Conservation (phyloP, 2,329 filamentous ascomycete genomes). For the Colletotrichum godetiae region DNA sequence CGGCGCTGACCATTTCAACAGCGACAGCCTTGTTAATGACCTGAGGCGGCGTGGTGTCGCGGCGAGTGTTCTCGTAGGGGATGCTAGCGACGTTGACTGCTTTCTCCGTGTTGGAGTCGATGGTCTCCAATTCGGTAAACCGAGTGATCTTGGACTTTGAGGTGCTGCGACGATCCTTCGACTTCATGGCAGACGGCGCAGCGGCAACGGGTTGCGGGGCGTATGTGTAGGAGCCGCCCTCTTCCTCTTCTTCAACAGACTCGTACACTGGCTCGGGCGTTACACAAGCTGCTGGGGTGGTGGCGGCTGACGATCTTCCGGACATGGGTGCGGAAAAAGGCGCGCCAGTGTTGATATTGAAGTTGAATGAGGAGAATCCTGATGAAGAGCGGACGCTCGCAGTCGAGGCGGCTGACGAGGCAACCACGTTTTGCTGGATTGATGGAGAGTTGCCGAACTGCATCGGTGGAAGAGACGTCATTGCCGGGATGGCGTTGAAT, state of each 20-base stretch:
- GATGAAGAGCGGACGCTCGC: conserved; percentile 25
- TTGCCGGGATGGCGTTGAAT: conserved; percentile 41
- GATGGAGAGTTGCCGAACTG: conserved; percentile 7
- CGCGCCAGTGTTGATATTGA: conserved; percentile 12
- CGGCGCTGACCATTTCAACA: conserved; percentile 17
- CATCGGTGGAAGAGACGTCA: conserved; percentile 21
- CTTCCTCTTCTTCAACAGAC: conserved; percentile 26
- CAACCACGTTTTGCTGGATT: not conserved
- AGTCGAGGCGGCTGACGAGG: conserved; percentile 33
- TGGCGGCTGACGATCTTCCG: conserved; percentile 27
- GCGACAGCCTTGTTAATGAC: conserved; percentile 37
- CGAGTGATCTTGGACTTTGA: conserved; percentile 40
- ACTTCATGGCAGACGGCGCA: conserved; percentile 25
- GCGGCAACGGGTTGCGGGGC: not conserved
- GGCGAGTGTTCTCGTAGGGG: conserved; percentile 12
- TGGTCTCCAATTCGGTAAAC: conserved; percentile 46
- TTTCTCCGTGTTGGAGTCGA: conserved; percentile 42
- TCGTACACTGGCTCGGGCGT: conserved; percentile 32
- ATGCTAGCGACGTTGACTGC: conserved; percentile 10
- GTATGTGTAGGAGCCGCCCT: conserved; percentile 8
- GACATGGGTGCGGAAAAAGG: conserved; percentile 34
- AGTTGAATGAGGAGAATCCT: conserved; percentile 33
- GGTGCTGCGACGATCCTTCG: conserved; percentile 38
- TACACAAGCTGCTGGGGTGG: conserved; percentile 33
- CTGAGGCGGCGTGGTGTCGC: conserved; percentile 35